phyloP scores from a whole-genome alignment of 2,329 filamentous ascomycete species.

The Monosporascus sp. region DNA sequence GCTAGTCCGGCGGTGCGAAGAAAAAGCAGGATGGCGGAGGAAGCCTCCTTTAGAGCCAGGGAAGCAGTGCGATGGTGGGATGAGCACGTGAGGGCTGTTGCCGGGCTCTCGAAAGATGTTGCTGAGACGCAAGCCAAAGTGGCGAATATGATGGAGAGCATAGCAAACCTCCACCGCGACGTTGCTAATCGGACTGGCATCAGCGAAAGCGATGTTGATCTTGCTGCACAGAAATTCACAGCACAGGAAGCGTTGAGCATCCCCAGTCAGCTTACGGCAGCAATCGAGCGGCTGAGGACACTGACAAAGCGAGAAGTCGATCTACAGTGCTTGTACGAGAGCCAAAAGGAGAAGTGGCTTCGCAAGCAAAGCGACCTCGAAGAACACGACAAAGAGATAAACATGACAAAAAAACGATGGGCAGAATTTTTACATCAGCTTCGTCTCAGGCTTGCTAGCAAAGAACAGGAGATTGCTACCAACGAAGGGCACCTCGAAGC shows the following conservation, averaged over 20 bases:
- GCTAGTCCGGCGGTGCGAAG: not conserved
- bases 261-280: slow-evolving; percentile 1
- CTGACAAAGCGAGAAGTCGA: not conserved
- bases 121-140: not conserved
- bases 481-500: slow-evolving; percentile 9
- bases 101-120: not conserved
- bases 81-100: not conserved
- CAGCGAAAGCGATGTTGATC: slow-evolving; percentile 1
- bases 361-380: slow-evolving; percentile 2
- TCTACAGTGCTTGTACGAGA: slow-evolving; percentile 1
- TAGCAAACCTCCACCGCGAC: not conserved
- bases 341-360: not conserved
- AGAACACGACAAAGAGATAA: not conserved
- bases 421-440: not conserved
- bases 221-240: not conserved
- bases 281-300: slow-evolving; percentile 1
- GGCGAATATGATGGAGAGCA: not conserved
- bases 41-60: not conserved
- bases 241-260: slow-evolving; percentile 1
- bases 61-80: slow-evolving; percentile 1
- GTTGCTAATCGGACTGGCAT: not conserved
- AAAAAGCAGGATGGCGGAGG: too few relatives aligned
- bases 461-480: slow-evolving; percentile 11
- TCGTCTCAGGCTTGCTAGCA: slow-evolving; percentile 1
- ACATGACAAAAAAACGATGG: not conserved